A percentile compares a stretch with the other conserved stretches of the same genome.
These are phyloP conservation scores for Amanita molliuscula DNA, from an alignment of 768 basidiomycete species.

Conservation along the genomic window DNA sequence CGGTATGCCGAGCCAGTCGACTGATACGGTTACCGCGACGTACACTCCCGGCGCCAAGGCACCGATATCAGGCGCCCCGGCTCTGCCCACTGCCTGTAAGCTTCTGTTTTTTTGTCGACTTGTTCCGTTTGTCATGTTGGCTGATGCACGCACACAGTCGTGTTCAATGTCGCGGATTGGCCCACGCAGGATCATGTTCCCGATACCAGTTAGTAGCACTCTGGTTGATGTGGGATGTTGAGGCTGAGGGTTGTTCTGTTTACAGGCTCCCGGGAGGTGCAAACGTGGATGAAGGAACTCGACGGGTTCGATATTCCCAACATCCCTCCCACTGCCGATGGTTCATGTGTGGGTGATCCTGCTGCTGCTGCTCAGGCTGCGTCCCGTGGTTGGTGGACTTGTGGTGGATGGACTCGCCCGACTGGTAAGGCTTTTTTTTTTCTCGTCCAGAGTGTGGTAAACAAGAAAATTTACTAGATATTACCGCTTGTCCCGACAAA, in stretches of 20 bases:
- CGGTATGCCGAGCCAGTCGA: conserved; percentile 3
- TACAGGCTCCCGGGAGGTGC: conserved; percentile 50
- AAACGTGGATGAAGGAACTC: conserved; percentile 68
- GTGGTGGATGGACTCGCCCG: conserved; percentile 55
- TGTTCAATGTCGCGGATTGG: conserved; percentile 40
- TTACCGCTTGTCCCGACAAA: conserved; percentile 58
- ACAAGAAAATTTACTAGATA: conserved; percentile 25
- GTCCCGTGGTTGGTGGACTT: conserved; percentile 87
- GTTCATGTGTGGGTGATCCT: conserved; percentile 57
- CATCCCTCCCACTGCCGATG: conserved; percentile 50
- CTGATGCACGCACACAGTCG: conserved; percentile 22
- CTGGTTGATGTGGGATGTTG: background rate
- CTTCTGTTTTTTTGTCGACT: background rate
- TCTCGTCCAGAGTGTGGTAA: too few species aligned
- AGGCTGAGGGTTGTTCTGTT: background rate
- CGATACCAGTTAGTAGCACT: conserved; percentile 36
- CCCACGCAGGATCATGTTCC: conserved; percentile 54
- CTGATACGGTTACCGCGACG: conserved; percentile 1
- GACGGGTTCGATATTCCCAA: conserved; percentile 62
- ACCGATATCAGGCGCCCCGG: conserved; percentile 54
- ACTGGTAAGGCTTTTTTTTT: conserved; percentile 22
- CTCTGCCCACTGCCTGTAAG: conserved; percentile 56
- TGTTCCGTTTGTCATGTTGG: background rate
- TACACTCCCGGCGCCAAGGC: conserved; percentile 38
- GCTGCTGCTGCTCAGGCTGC: conserved; percentile 43